Evolutionary conservation across 352 stramenopile genomes (phyloP).

Genomic region (Aphanomyces invadans): DNA sequence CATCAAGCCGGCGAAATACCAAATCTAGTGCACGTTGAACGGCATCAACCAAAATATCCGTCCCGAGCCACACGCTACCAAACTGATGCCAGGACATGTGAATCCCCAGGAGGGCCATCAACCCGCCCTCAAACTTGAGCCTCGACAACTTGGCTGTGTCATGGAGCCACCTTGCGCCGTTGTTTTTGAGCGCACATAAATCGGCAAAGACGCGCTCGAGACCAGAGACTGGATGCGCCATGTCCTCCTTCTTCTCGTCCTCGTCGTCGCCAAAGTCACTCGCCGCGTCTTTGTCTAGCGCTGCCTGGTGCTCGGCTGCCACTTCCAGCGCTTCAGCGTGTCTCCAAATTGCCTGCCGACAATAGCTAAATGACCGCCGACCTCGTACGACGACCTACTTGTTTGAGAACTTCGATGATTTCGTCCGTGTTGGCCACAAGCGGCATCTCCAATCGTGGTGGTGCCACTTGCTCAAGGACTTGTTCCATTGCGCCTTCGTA

Average conservation of each 20-base stretch:
- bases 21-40: conserved; percentile 27
- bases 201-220: conserved; percentile 34
- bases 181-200: conserved; percentile 27
- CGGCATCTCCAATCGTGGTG: conserved; percentile 25
- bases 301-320: conserved; percentile 29
- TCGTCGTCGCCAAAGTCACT: conserved; percentile 43
- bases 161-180: conserved; percentile 22
- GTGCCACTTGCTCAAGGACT: conserved; percentile 26
- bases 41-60: not conserved
- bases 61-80: conserved; percentile 1
- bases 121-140: conserved; percentile 37
- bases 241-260: conserved; percentile 27
- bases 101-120: conserved; percentile 32
- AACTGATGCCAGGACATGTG: conserved; percentile 48
- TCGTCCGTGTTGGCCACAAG: conserved; percentile 46
- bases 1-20: conserved; percentile 41
- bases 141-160: conserved; percentile 30
- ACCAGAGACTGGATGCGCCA: conserved; percentile 15
- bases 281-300: conserved; percentile 30
- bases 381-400: too few species aligned
- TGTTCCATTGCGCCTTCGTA: conserved; percentile 33
- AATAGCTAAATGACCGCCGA: not conserved
- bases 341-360: conserved; percentile 9
- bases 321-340: conserved; percentile 27
- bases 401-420: conserved; percentile 42